Base-by-base conservation (phyloP, 305 asterid species). In the Fraxinus paxiana region DNA sequence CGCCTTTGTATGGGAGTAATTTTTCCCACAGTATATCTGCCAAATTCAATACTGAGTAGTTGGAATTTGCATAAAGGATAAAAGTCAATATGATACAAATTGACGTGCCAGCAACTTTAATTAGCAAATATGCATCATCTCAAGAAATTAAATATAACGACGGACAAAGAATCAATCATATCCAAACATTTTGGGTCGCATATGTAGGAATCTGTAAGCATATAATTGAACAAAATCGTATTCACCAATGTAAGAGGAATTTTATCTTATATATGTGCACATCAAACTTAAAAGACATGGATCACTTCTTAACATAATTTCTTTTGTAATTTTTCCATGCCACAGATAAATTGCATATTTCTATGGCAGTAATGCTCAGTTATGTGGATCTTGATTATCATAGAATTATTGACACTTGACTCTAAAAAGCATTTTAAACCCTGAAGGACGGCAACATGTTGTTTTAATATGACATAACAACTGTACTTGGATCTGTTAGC, bases 21-120 rank as follows among this genome's bases (percentile, higher is more conserved):
- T 85, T 94, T 96, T 67, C 99, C 98, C 82, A 96, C 99, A 2
- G 99, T 93, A 78, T 96, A 96, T 84, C 99, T 96, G 91, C 75
- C 79, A 85, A 87, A 75, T 79, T 35, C 43, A 70, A 79, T 22
- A 81, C 78, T 69, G 56, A 70, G 87, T 77, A 87, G 84, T 79
- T 74, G 51, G 33, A 59, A 82, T 79, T 74, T 28, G 78, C 18
- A 51, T 63, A 10, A 72, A 56, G 73, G 24, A 63, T 17, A 79
- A 34, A 80, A 48, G 67, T 71, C 38, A 59, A 77, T 63, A 48
- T 43, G 54, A 76, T 41, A 17, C 56, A 41, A 41, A 46, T 41
- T 74, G 31, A 35, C 18, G 61, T 65, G 41, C 73, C 20, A 12
- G 35, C 73, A 51, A 65, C 20, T 18, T 34, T 59, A n/a, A 37